Percentiles rank a stretch among this genome's conserved stretches.
Evolutionary conservation across 768 basidiomycete genomes (phyloP).

Genomic region (Russula ochroleuca): DNA sequence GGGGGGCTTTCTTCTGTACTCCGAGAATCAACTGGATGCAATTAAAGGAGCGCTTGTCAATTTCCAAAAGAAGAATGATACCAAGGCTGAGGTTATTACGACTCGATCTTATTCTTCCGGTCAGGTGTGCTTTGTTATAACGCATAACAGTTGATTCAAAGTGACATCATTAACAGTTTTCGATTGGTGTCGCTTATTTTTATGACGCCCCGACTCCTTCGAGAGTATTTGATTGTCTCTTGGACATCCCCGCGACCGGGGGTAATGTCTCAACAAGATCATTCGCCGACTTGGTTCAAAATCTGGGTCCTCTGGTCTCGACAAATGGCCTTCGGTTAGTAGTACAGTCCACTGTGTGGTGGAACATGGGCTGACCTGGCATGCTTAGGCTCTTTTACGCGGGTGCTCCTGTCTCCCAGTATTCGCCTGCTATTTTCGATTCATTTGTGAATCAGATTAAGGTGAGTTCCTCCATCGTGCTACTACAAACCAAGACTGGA

Average conservation of each 20-base stretch:
- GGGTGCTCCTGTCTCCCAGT: neutral
- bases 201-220: slow-evolving; percentile 24
- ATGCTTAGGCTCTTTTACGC: neutral
- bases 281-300: slow-evolving; percentile 2
- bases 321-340: neutral
- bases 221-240: slow-evolving; percentile 26
- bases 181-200: neutral
- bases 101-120: neutral
- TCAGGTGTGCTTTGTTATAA: neutral
- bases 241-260: slow-evolving; percentile 16
- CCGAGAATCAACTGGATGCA: neutral
- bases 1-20: neutral
- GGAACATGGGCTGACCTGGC: neutral
- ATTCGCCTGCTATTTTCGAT: slow-evolving; percentile 1
- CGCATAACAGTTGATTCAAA: neutral
- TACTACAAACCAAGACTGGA: neutral
- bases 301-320: neutral
- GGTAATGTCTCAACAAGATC: neutral
- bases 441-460: slow-evolving; percentile 1
- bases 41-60: slow-evolving; percentile 3
- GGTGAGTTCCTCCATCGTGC: neutral
- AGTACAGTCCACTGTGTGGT: too few species aligned
- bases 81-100: neutral
- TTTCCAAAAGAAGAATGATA: slow-evolving; percentile 10
- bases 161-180: neutral